Evolutionary conservation across 768 basidiomycete species (phyloP).

Genomic region (Amanita inopinata): DNA sequence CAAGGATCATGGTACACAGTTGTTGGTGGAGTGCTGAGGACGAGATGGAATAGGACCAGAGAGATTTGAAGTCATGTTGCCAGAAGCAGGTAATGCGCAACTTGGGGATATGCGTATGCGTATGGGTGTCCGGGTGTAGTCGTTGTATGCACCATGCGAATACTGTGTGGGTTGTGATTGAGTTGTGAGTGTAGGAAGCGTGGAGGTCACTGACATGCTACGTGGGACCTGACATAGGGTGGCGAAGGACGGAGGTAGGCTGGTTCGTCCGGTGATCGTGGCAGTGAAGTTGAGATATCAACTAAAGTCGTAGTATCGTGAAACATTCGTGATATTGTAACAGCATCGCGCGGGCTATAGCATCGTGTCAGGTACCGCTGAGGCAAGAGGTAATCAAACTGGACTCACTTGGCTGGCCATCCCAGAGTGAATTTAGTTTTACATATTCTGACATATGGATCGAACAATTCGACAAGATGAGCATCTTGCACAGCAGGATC

Average conservation of each 20-base stretch:
- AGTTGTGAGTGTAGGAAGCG: constrained; percentile 9
- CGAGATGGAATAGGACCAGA: constrained; percentile 72
- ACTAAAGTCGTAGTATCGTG: constrained; percentile 75
- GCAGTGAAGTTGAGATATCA: constrained; percentile 89
- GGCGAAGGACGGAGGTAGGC: constrained; percentile 86
- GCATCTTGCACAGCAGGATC: constrained; percentile 89
- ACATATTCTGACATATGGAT: constrained; percentile 73
- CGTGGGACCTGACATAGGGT: constrained; percentile 84
- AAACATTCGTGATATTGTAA: constrained; percentile 85
- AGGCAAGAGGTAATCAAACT: constrained; percentile 1
- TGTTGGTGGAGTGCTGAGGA: constrained; percentile 59
- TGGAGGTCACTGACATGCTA: constrained; percentile 39
- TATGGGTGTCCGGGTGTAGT: constrained; percentile 26
- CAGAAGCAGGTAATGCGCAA: constrained; percentile 87
- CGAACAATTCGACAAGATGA: constrained; percentile 76
- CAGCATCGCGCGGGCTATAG: constrained; percentile 79
- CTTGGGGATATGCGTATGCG: constrained; percentile 21
- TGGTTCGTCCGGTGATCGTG: constrained; percentile 84
- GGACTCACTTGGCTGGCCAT: constrained; percentile 90
- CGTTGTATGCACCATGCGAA: constrained; percentile 94
- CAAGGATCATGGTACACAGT: constrained; percentile 75
- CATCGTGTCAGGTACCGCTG: constrained; percentile 4
- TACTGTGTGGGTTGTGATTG: constrained; percentile 31
- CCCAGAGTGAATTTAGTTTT: constrained; percentile 90
- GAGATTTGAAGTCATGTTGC: constrained; percentile 85